These are phyloP conservation scores for Benincasa hispida DNA, from an alignment of 306 rosid species.

Conservation along the genomic window DNA sequence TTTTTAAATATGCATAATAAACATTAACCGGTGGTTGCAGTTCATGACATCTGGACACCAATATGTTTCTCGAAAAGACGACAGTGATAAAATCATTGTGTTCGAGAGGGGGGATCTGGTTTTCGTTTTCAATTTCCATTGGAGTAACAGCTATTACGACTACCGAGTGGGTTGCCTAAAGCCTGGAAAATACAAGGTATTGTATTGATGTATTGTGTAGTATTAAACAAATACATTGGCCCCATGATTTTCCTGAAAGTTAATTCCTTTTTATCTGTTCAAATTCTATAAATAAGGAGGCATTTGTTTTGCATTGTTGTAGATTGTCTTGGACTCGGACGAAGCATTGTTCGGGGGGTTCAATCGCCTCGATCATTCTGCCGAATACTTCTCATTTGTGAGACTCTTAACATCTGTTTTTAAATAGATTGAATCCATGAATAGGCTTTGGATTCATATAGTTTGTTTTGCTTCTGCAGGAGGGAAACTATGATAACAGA, in stretches of 20 bases:
- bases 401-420: conserved; percentile 9
- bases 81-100: conserved; percentile 55
- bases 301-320: background rate
- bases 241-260: background rate
- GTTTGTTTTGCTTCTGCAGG: conserved; percentile 37
- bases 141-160: conserved; percentile 77
- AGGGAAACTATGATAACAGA: conserved; percentile 50
- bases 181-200: conserved; percentile 92
- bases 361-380: conserved; percentile 45
- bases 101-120: conserved; percentile 78
- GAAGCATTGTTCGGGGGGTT: conserved; percentile 61
- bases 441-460: conserved; percentile 5
- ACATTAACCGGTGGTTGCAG: conserved; percentile 36
- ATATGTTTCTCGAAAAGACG: conserved; percentile 70
- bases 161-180: conserved; percentile 68
- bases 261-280: background rate
- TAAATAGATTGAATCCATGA: background rate
- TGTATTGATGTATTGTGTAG: background rate
- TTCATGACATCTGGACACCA: conserved; percentile 89
- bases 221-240: background rate
- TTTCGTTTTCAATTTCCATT: conserved; percentile 92
- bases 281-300: background rate
- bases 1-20: background rate
- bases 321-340: conserved; percentile 89
- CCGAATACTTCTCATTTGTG: conserved; percentile 63